Evolutionary conservation across 768 basidiomycete genomes (phyloP).

Genomic region (Brasilioporus rufonigricans): DNA sequence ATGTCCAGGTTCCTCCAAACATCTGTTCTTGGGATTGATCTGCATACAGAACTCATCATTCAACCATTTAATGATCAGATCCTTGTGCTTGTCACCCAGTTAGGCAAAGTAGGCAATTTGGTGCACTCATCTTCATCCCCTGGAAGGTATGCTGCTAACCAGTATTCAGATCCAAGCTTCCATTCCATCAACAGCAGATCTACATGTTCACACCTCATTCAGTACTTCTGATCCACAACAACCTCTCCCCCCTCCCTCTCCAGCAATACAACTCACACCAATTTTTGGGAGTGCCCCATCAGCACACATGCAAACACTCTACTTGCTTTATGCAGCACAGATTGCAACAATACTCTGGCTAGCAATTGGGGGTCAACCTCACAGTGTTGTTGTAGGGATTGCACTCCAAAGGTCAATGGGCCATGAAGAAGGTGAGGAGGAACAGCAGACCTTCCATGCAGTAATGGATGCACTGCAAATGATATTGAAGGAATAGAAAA

Average conservation of each 20-base stretch:
- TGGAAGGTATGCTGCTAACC: constrained; percentile 5
- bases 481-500: constrained; percentile 38
- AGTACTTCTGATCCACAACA: constrained; percentile 34
- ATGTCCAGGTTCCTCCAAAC: constrained; percentile 39
- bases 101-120: constrained; percentile 87
- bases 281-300: constrained; percentile 76
- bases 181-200: constrained; percentile 60
- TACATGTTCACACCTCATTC: constrained; percentile 40
- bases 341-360: constrained; percentile 84
- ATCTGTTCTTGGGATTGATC: constrained; percentile 51
- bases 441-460: constrained; percentile 45
- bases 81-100: constrained; percentile 85
- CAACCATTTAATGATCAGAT: constrained; percentile 79
- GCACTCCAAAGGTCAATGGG: constrained; percentile 49
- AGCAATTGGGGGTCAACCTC: constrained; percentile 43
- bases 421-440: constrained; percentile 30
- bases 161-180: constrained; percentile 70
- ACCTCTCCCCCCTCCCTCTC: constrained; percentile 56
- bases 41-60: constrained; percentile 69
- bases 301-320: constrained; percentile 63
- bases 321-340: constrained; percentile 83
- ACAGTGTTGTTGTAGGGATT: constrained; percentile 72
- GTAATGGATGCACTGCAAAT: constrained; percentile 49
- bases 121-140: constrained; percentile 40
- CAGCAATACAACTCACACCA: constrained; percentile 73